Conservation (phyloP, 306 rosid species). For the Astragalus membranaceus region DNA sequence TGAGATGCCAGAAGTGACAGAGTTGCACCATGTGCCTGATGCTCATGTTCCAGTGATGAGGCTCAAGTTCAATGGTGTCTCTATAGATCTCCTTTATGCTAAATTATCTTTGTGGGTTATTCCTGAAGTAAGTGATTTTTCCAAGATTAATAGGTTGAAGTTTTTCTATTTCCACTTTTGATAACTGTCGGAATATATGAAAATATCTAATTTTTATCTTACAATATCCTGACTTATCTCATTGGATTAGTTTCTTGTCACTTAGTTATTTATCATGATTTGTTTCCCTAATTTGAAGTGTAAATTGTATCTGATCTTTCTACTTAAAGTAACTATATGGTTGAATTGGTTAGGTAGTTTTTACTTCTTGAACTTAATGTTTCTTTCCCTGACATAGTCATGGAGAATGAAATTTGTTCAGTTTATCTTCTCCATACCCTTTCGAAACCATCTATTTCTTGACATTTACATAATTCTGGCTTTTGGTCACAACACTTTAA, state of each 20-base stretch:
- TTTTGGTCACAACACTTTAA: no score
- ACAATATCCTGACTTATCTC: no score
- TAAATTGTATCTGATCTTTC: no score
- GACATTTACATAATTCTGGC: background rate
- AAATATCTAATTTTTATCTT: no score
- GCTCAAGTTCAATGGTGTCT: constrained; percentile 76
- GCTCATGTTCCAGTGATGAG: constrained; percentile 81
- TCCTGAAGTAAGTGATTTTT: constrained; percentile 68
- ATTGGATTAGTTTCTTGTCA: no score
- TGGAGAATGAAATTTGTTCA: background rate
- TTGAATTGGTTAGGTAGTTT: background rate
- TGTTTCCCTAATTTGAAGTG: no score
- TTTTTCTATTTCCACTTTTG: background rate
- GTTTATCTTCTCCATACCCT: background rate
- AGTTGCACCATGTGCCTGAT: constrained; percentile 94
- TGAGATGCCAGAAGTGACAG: constrained; percentile 88
- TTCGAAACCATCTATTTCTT: background rate
- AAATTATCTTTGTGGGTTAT: constrained; percentile 73
- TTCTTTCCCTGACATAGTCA: background rate
- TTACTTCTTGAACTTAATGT: no score
- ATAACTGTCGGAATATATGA: background rate
- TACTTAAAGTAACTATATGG: no score
- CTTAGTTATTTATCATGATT: no score
- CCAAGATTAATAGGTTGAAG: background rate
- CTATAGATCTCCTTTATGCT: constrained; percentile 93